Evolutionary conservation across 192 early-diverging fungal genomes (phyloP), one percentile per base, ranked within the genome.

Genomic region (Phycomyces blakesleeanus): DNA sequence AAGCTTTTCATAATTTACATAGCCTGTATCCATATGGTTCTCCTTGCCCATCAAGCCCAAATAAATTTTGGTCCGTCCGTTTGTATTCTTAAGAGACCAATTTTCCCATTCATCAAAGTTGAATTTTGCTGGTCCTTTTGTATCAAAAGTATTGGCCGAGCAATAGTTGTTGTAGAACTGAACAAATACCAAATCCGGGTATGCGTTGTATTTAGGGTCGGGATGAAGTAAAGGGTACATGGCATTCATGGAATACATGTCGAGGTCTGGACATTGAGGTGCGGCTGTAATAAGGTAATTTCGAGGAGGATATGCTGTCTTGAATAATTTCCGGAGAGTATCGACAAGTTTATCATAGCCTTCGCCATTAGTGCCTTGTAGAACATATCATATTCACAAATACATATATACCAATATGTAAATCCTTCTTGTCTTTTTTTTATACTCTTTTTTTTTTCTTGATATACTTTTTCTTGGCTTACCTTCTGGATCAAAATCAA

Each of bases 101-200:
- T 76, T 78, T 38, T 87, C 78, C 89, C 89, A 91, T 51, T 79
- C 76, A 39, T 83, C 83, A 73, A 85, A 91, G 73, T 91, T 91
- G 75, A 86, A 91, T 25, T 51, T 50, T 6, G 3, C 12, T 11
- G 11, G 18, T 25, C 42, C 42, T 1, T 29, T 44, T 5, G 59
- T 22, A 3, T 12, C 18, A 18, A 47, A 47, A 1, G 15, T 47
- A 47, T 18, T 47, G 39, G 56, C 71, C 15, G 71, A 63, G 34
- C 71, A 73, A 24, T 54, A 39, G 37, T 73, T 73, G 47, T 73
- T 73, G 34, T 73, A 91, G 61, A 89, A 91, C 72, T 91, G 89
- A 1, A 91, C 83, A 80, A 83, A 87, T 0, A 91, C 76, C 84
- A 88, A 79, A 57, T 88, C 85, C 6, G 85, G 70, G 55, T 82